Evolutionary conservation across 345 rosid genomes (phyloP), one percentile per base, ranked within the genome.

Genomic region (Populus euphratica): DNA sequence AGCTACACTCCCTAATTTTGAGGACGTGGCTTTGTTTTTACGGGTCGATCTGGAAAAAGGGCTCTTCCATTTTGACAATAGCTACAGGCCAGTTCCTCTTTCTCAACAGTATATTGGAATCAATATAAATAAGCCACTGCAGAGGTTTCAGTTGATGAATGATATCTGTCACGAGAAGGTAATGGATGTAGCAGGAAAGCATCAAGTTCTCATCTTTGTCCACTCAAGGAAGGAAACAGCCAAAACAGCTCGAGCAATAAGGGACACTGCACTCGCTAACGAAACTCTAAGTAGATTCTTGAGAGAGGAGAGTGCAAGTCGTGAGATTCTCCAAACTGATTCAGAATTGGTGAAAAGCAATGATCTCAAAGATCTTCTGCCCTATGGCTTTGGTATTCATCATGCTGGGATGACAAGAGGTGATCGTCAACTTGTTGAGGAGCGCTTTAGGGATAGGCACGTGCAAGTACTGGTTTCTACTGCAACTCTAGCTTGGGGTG

Each of bases 401-500:
- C 97, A 93, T 85, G 99, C 98, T 68, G 99, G 99, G 43, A 83
- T 96, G 91, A 81, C 97, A 50, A 93, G 94, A 88, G 84, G 79
- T 82, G 99, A 96, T 76, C 90, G 97, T 75, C 83, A 89, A 83
- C 86, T 96, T 73, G 99, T 93, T 73, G 99, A 93, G 86, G 88
- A 82, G 21, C 97, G 92, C 64, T 96, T 96, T 76, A 88, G 79
- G 12, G 90, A 77, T 74, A 89, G 93, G 44, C 93, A 90, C 79
- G 91, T 96, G 20, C 97, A 93, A 81, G 96, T 93, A 77, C 82
- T 96, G 88, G 93, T 93, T 78, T 96, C 98, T 44, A 92, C 98
- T 62, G 98, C 99, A 66, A 96, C 99, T 75, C 99, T 96, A 75
- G 97, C 98, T 56, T 96, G 98, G 99, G 99, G 99, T 76, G 99